phyloP scores from a whole-genome alignment of 176 grass and related monocot genomes.

The Oryza brachyantha region DNA sequence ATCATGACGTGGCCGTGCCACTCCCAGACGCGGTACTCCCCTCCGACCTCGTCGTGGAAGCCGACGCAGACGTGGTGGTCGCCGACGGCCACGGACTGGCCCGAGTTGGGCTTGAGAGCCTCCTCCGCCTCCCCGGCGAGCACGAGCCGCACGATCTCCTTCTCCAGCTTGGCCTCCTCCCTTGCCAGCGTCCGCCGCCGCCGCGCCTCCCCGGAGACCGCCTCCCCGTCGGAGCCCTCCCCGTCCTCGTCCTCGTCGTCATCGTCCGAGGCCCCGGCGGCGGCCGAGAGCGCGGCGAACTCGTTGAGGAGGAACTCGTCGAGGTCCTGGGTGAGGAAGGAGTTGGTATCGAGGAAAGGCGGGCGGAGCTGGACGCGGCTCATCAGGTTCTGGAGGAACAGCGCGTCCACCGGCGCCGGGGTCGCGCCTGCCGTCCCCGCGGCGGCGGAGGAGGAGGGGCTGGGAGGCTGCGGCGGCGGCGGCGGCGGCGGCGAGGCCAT shows the following conservation, averaged over 20 bases:
- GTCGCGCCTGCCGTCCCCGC: too few species aligned
- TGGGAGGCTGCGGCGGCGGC: slow-evolving; percentile 4
- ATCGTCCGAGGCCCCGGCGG: slow-evolving; percentile 29
- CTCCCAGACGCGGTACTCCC: slow-evolving; percentile 95
- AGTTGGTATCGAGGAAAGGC: slow-evolving; percentile 95
- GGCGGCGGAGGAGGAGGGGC: slow-evolving; percentile 18
- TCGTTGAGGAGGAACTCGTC: slow-evolving; percentile 87
- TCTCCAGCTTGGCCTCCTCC: slow-evolving; percentile 85
- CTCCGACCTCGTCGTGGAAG: slow-evolving; percentile 71
- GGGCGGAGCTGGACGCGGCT: slow-evolving; percentile 86
- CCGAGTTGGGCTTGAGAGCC: slow-evolving; percentile 78
- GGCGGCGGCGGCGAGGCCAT: slow-evolving; percentile 53
- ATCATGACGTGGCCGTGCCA: slow-evolving; percentile 99
- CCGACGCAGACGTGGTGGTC: slow-evolving; percentile 85
- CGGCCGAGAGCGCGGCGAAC: slow-evolving; percentile 54
- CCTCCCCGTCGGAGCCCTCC: slow-evolving; percentile 14
- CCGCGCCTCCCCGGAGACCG: slow-evolving; percentile 38
- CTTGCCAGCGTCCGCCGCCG: slow-evolving; percentile 53
- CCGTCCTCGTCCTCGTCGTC: slow-evolving; percentile 33
- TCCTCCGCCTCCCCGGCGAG: slow-evolving; percentile 61
- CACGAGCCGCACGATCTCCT: slow-evolving; percentile 71
- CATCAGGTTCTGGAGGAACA: slow-evolving; percentile 87
- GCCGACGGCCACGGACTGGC: slow-evolving; percentile 80
- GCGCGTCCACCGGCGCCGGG: slow-evolving; percentile 59
- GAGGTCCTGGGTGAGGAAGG: slow-evolving; percentile 81